Evolutionary conservation across 164 flowering plant species (phyloP).

Genomic region (Chimonanthus salicifolius): DNA sequence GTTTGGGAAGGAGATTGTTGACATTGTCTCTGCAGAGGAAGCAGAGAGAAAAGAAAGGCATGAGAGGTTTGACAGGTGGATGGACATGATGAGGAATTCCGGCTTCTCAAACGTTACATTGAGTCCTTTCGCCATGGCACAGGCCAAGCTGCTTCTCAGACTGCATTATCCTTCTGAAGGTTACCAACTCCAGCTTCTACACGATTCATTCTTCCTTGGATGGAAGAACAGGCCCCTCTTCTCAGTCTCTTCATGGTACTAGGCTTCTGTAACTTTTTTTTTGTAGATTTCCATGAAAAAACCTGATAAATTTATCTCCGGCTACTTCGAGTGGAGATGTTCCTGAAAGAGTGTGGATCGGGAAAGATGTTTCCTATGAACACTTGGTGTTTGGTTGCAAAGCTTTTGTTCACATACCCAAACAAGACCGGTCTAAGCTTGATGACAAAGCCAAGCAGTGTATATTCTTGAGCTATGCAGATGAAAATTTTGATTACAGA

Average conservation of each 20-base stretch:
- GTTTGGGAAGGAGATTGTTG: slow-evolving; percentile 73
- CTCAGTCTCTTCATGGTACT: slow-evolving; percentile 92
- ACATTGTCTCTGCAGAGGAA: slow-evolving; percentile 55
- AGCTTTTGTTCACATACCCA: too few relatives aligned
- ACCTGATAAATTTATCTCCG: too few relatives aligned
- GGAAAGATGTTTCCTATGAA: too few relatives aligned
- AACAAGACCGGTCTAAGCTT: too few relatives aligned
- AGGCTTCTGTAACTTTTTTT: background rate
- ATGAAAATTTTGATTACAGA: too few relatives aligned
- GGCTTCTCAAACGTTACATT: slow-evolving; percentile 57
- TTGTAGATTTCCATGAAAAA: background rate
- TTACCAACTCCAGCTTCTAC: slow-evolving; percentile 54
- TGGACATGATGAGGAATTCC: slow-evolving; percentile 44
- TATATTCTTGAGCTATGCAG: too few relatives aligned
- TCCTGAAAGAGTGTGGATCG: too few relatives aligned
- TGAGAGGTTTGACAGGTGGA: slow-evolving; percentile 73
- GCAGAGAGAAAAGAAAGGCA: slow-evolving; percentile 53
- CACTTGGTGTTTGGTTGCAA: too few relatives aligned
- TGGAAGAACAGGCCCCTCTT: slow-evolving; percentile 85
- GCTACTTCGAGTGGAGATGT: too few relatives aligned
- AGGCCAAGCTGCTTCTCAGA: slow-evolving; percentile 80
- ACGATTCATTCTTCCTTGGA: slow-evolving; percentile 57
- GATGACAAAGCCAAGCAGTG: too few relatives aligned
- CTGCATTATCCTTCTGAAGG: slow-evolving; percentile 95
- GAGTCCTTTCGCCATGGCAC: slow-evolving; percentile 76